Evolutionary conservation across 1,284 basidiomycete genomes (phyloP).

Genomic region (Ustilago nuda): DNA sequence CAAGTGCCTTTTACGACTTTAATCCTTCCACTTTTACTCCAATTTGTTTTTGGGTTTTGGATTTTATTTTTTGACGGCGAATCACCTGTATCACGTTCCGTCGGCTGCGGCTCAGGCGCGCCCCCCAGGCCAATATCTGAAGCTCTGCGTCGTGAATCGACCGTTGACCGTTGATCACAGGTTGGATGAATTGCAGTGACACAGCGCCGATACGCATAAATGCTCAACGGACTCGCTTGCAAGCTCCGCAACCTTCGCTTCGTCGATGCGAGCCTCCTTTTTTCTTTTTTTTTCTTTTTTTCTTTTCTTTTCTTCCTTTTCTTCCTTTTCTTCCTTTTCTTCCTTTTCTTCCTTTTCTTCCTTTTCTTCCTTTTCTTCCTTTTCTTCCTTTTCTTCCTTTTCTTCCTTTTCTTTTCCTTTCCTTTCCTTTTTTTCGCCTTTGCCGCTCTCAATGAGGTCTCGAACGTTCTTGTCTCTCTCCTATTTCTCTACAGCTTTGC

Average conservation of each 20-base stretch:
- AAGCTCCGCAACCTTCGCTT: conserved; percentile 24
- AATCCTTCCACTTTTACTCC: not conserved
- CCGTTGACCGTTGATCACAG: conserved; percentile 12
- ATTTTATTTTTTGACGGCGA: not conserved
- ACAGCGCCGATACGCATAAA: conserved; percentile 41
- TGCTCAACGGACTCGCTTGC: conserved; percentile 17
- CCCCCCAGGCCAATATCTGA: too few species aligned
- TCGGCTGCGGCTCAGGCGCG: conserved; percentile 14
- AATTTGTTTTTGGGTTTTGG: not conserved
- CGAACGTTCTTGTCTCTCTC: not conserved
- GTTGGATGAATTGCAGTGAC: conserved; percentile 11
- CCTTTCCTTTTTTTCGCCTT: conserved; percentile 4
- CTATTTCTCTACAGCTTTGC: not conserved
- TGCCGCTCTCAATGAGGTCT: conserved; percentile 10
- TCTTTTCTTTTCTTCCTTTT: not conserved
- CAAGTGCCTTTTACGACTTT: not conserved
- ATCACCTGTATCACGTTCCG: conserved; percentile 4
- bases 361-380: too few species aligned
- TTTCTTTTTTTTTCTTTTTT: conserved; percentile 4
- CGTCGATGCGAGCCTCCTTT: conserved; percentile 16
- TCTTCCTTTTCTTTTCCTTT: too few species aligned
- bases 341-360: too few species aligned
- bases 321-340: too few species aligned
- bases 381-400: too few species aligned
- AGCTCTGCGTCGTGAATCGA: conserved; percentile 2